phyloP scores from a whole-genome alignment of 768 basidiomycete species.

The Clitopilus hobsonii region DNA sequence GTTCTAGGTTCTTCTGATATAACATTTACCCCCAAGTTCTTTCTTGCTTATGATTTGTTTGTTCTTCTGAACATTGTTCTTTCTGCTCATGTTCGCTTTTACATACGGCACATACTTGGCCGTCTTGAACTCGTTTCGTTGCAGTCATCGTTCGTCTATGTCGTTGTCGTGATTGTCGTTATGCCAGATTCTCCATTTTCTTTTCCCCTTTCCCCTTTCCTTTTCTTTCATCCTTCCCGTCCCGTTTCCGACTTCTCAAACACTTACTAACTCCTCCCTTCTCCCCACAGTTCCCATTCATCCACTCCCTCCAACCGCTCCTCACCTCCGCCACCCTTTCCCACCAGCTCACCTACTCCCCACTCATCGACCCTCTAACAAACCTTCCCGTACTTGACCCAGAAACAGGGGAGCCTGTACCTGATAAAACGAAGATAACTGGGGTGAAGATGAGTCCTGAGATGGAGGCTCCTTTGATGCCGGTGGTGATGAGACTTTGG shows the following conservation, averaged over 20 bases:
- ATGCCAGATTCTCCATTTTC: too few species aligned
- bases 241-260: not conserved
- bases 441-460: not conserved
- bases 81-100: too few species aligned
- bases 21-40: too few species aligned
- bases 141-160: too few species aligned
- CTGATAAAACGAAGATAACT: too few species aligned
- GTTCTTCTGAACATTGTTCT: too few species aligned
- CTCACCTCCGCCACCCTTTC: not conserved
- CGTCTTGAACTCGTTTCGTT: too few species aligned
- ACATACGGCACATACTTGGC: too few species aligned
- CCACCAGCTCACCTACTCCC: not conserved
- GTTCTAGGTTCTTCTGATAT: too few species aligned
- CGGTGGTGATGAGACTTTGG: not conserved
- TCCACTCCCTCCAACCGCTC: not conserved
- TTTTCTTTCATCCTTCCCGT: not conserved
- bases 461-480: not conserved
- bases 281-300: not conserved
- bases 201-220: not conserved
- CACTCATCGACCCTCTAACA: not conserved
- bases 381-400: not conserved
- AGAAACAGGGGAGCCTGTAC: not conserved
- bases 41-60: too few species aligned
- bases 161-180: too few species aligned
- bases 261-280: not conserved